Evolutionary conservation across 108 stramenopile species (phyloP), one percentile per base, ranked within the genome.

Genomic region (Nitzschia inconspicua): DNA sequence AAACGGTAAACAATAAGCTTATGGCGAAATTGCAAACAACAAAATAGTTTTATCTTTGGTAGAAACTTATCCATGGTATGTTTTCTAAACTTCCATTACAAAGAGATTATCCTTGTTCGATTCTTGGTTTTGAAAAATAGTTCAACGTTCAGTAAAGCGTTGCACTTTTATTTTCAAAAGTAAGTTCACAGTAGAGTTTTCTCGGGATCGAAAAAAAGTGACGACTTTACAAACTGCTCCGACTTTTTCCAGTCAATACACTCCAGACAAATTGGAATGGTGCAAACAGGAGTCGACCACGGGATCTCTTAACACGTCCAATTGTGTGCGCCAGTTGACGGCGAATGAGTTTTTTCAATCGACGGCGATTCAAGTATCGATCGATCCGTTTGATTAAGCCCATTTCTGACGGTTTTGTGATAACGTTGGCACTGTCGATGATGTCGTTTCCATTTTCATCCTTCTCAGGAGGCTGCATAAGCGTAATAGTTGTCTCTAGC

Each of bases 1-100:
- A 86, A 60, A 65, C 55, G 22, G 88, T 89, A 36, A 86, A 86
- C 61, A 84, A 86, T 60, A 82, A 84, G 39, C 72, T 88, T 34
- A 53, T 77, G 52, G 59, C 69, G 4, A 75, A 77, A 49, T 53
- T 82, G 23, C 53, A 70, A 57, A 11, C 60, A 19, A 56, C 42
- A 49, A 24, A 20, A 34, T 58, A n/a, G n/a, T n/a, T n/a, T n/a
- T n/a, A n/a, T n/a, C n/a, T n/a, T n/a, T n/a, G n/a, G n/a, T n/a
- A n/a, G n/a, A n/a, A n/a, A n/a, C n/a, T n/a, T n/a, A n/a, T n/a
- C n/a, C n/a, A n/a, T n/a, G n/a, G n/a, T n/a, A n/a, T n/a, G n/a
- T n/a, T n/a, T n/a, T n/a, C n/a, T n/a, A n/a, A n/a, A n/a, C n/a
- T n/a, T n/a, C n/a, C n/a, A n/a, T n/a, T n/a, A n/a, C n/a, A n/a